Evolutionary conservation across 345 rosid species (phyloP), one percentile per base, ranked within the genome.

Genomic region (Sonneratia caseolaris): DNA sequence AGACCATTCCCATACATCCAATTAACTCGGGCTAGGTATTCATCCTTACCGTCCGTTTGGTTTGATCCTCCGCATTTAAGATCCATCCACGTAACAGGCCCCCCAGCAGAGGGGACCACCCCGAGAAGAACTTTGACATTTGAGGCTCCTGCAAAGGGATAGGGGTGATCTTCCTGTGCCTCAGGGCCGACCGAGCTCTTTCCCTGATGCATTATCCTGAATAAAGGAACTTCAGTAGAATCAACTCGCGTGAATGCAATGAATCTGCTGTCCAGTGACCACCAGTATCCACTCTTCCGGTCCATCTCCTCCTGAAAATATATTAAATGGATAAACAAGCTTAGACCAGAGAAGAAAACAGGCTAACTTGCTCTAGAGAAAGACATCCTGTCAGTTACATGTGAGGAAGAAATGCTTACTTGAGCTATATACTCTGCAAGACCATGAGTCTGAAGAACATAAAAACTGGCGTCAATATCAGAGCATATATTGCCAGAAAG

Each of bases 381-480:
- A 14, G 2, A 64, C 68, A 64, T 32, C 36, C 65, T 13, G 10
- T 18, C 18, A 67, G 21, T 38, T 40, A 49, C 27, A 61, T 75
- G 47, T 24, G 70, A 43, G 37, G 71, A 66, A 24, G 71, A 71
- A 62, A 76, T 68, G 74, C 75, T 82, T 82, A 91, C 98, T 90
- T 93, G 96, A 85, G 98, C 97, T 73, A 94, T 90, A 77, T 90
- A 94, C 82, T 94, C 98, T 24, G 98, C 98, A 79, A 94, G 87
- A 61, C 97, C 98, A 84, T 88, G 91, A 69, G 91, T 88, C 98
- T 94, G 90, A 79, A 86, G 22, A 21, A 74, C 68, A 79, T 55
- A 64, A 76, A 72, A 72, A 71, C 36, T 19, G n/a, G 21, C 37
- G 66, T 87, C 78, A 86, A 12, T 69, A 61, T 71, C 22, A 59